phyloP scores from a whole-genome alignment of 805 yeast genomes.

The Sungouiozyma intestinalis region DNA sequence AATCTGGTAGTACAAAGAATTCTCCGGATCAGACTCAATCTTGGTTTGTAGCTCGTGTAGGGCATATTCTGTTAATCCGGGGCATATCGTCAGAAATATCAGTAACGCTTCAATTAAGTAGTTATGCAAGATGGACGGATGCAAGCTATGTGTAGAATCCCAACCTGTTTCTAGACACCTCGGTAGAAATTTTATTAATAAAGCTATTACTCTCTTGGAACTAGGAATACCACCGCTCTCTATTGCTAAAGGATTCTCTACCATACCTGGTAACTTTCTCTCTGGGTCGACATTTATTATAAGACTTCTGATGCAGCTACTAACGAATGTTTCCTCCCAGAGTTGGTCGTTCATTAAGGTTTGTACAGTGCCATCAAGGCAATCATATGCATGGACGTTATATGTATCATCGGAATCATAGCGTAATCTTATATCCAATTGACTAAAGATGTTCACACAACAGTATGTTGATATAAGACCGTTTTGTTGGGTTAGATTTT shows the following conservation, averaged over 20 bases:
- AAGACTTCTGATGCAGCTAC: slow-evolving; percentile 45
- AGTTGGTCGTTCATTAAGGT: slow-evolving; percentile 25
- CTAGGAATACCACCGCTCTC: slow-evolving; percentile 17
- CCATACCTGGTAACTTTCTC: slow-evolving; percentile 49
- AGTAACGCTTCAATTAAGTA: slow-evolving; percentile 41
- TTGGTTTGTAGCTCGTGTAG: slow-evolving; percentile 12
- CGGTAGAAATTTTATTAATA: slow-evolving; percentile 37
- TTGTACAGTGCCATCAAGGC: slow-evolving; percentile 26
- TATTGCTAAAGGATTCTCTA: slow-evolving; percentile 36
- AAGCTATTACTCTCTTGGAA: slow-evolving; percentile 26
- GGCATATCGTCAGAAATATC: slow-evolving; percentile 14
- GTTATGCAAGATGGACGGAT: slow-evolving; percentile 36
- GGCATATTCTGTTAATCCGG: slow-evolving; percentile 14
- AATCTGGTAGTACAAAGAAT: slow-evolving; percentile 18
- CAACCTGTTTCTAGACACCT: slow-evolving; percentile 40
- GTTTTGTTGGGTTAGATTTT: slow-evolving; percentile 12
- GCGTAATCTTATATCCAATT: slow-evolving; percentile 63
- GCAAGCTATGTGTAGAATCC: slow-evolving; percentile 22
- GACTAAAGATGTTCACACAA: slow-evolving; percentile 62
- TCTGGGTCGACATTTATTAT: slow-evolving; percentile 43
- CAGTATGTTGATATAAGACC: slow-evolving; percentile 39
- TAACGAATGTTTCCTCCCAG: slow-evolving; percentile 57
- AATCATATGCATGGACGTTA: slow-evolving; percentile 23
- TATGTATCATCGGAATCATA: slow-evolving; percentile 29
- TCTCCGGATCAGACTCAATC: slow-evolving; percentile 9